A percentile compares a stretch with the other conserved stretches of the same genome.
Conservation (phyloP, 495 filamentous ascomycete species). For the Bacidia rubella region DNA sequence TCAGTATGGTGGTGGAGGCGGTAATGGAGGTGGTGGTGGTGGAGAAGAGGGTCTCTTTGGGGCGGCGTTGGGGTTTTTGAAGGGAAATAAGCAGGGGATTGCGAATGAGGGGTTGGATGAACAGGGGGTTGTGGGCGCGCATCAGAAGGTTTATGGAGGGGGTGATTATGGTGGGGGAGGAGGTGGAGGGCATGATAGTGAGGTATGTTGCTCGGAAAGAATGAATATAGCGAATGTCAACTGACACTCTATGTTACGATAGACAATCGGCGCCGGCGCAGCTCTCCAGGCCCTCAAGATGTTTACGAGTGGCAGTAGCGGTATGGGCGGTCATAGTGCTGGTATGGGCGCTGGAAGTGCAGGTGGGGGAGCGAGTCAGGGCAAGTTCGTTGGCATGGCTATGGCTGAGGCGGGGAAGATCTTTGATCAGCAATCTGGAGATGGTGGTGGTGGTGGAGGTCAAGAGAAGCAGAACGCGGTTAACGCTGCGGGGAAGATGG, state of each 20-base stretch:
- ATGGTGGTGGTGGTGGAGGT: constrained; percentile 20
- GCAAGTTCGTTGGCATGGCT: constrained; percentile 50
- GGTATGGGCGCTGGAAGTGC: constrained; percentile 20
- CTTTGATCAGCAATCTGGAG: constrained; percentile 44
- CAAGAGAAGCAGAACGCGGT: constrained; percentile 49
- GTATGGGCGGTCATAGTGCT: constrained; percentile 16
- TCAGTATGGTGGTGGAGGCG: constrained; percentile 19
- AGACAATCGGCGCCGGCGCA: constrained; percentile 43
- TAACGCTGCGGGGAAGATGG: constrained; percentile 46
- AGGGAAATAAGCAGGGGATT: constrained; percentile 27
- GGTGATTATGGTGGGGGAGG: constrained; percentile 11
- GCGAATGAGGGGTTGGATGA: constrained; percentile 40
- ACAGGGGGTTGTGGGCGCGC: constrained; percentile 36
- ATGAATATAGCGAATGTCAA: too few relatives aligned
- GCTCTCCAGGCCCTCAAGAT: constrained; percentile 59
- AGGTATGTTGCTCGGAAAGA: too few relatives aligned
- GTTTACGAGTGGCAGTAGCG: constrained; percentile 32
- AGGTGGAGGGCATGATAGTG: not conserved
- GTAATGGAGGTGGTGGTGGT: not conserved
- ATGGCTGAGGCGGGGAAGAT: constrained; percentile 55
- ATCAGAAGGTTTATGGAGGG: constrained; percentile 41
- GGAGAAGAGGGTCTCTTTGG: constrained; percentile 28
- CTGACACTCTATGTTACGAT: too few relatives aligned
- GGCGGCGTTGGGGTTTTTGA: constrained; percentile 34
- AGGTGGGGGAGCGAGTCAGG: constrained; percentile 32